Percentiles rank a stretch among this genome's conserved stretches.
Conservation (phyloP, 108 stramenopile genomes). For the Hondaea fermentalgiana region DNA sequence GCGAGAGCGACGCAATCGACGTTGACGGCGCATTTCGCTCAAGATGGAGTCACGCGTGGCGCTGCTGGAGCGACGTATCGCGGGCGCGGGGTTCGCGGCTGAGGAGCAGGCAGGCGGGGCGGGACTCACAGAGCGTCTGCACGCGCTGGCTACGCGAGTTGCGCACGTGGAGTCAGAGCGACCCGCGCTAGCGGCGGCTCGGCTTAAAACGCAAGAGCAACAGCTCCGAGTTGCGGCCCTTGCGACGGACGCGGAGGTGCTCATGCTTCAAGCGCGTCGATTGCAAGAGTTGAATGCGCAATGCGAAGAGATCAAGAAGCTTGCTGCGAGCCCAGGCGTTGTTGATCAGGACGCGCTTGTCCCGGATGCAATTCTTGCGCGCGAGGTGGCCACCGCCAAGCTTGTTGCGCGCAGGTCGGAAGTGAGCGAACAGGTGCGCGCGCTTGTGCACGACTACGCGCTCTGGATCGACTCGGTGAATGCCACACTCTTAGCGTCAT, state of each 20-base stretch:
- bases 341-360: background rate
- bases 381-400: background rate
- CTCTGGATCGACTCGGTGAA: background rate
- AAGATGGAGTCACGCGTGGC: background rate
- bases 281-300: background rate
- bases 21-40: too few species aligned
- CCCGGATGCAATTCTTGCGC: background rate
- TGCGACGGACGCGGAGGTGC: background rate
- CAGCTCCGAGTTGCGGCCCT: background rate
- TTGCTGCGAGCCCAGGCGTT: background rate
- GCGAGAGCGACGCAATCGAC: too few species aligned
- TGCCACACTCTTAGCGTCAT: background rate
- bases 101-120: background rate
- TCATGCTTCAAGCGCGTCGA: background rate
- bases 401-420: background rate
- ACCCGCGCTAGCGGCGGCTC: background rate
- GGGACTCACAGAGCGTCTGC: background rate
- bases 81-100: background rate
- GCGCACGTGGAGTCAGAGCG: background rate
- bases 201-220: background rate
- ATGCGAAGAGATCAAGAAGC: background rate
- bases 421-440: background rate
- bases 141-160: background rate
- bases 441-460: background rate
- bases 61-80: constrained; percentile 9